Conservation (phyloP, 805 yeast genomes). For the Yamadazyma insecticola region DNA sequence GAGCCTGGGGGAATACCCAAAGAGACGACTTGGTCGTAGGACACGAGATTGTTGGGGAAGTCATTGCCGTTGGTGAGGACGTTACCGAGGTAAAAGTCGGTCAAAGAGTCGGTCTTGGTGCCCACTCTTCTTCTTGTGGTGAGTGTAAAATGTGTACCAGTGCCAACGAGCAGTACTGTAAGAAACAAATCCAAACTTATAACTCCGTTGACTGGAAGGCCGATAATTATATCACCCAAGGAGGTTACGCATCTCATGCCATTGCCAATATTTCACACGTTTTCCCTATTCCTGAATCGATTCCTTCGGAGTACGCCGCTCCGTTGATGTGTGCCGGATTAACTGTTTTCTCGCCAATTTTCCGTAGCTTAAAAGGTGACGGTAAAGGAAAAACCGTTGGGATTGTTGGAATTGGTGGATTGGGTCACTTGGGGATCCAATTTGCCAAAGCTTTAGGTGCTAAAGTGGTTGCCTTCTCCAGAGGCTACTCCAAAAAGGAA, state of each 20-base stretch:
- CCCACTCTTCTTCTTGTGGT: constrained; percentile 57
- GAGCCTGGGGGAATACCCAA: constrained; percentile 50
- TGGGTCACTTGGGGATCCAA: constrained; percentile 61
- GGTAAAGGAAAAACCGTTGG: constrained; percentile 45
- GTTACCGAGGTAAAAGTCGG: constrained; percentile 52
- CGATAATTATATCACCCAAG: constrained; percentile 26
- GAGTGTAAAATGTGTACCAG: constrained; percentile 52
- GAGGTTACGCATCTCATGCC: constrained; percentile 49
- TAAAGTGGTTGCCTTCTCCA: constrained; percentile 26
- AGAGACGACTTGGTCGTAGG: constrained; percentile 46
- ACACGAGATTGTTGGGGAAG: constrained; percentile 62
- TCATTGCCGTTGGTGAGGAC: constrained; percentile 54
- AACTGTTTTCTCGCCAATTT: constrained; percentile 50
- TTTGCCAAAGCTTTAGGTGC: constrained; percentile 62
- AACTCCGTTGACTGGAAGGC: constrained; percentile 33
- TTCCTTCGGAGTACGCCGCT: constrained; percentile 41
- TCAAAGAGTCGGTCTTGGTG: constrained; percentile 79
- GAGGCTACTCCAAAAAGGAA: constrained; percentile 23
- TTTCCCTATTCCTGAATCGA: constrained; percentile 44
- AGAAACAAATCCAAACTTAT: constrained; percentile 48
- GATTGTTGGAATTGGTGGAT: constrained; percentile 61
- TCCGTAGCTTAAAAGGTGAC: constrained; percentile 35
- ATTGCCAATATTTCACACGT: constrained; percentile 41
- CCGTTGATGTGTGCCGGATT: constrained; percentile 57
- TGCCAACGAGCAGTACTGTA: constrained; percentile 47